Evolutionary conservation across 305 asterid genomes (phyloP).

Genomic region (Ajuga reptans): DNA sequence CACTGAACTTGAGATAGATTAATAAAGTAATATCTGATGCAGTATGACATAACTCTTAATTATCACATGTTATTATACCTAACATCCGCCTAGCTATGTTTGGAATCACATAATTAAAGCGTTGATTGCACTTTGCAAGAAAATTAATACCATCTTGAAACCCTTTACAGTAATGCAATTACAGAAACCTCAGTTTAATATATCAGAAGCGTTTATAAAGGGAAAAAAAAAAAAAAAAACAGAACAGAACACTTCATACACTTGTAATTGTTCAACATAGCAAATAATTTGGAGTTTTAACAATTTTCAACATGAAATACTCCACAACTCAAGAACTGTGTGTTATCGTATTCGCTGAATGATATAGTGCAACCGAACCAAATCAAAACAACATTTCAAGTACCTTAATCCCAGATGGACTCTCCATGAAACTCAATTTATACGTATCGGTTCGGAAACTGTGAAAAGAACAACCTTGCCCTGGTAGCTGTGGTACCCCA

Average conservation of each 20-base stretch:
- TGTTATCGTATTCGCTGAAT: background rate
- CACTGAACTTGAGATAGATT: background rate
- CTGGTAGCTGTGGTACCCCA: slow-evolving; percentile 89
- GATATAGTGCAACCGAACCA: background rate
- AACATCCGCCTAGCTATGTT: background rate
- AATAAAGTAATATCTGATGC: background rate
- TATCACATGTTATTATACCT: background rate
- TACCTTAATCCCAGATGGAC: slow-evolving; percentile 93
- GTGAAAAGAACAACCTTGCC: slow-evolving; percentile 94
- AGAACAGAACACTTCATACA: background rate
- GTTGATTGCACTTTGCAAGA: background rate
- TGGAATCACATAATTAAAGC: background rate
- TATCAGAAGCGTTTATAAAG: background rate
- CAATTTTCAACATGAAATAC: background rate
- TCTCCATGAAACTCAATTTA: slow-evolving; percentile 88
- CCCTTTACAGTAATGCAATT: background rate
- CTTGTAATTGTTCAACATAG: slow-evolving; percentile 11
- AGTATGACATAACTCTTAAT: background rate
- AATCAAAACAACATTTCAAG: slow-evolving; percentile 17
- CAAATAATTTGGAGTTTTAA: background rate
- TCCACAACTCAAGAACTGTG: slow-evolving; percentile 7
- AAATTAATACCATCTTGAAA: background rate
- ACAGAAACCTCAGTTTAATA: background rate
- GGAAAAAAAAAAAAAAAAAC: too few relatives aligned
- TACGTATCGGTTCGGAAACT: slow-evolving; percentile 86